Percentiles rank a stretch among this genome's conserved stretches.
These are phyloP conservation scores for Aspergillus sp. DNA, from an alignment of 2,329 filamentous ascomycete genomes.

Conservation along the genomic window DNA sequence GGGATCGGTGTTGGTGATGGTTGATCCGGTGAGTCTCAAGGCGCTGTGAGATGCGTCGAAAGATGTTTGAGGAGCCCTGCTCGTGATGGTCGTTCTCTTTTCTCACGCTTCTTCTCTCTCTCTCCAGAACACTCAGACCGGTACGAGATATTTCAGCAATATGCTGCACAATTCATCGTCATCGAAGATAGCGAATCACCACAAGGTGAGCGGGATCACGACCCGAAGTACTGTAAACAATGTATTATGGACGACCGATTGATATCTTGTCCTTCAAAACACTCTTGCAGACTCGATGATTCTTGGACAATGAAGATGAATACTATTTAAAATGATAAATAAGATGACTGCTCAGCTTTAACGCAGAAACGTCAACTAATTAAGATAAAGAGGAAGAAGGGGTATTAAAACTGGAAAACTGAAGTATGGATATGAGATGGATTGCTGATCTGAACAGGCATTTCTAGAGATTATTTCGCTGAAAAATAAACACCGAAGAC, in stretches of 20 bases:
- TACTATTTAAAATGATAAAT: no score
- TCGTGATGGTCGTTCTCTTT: neutral
- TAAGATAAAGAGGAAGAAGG: neutral
- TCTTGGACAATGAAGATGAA: no score
- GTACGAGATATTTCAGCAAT: neutral
- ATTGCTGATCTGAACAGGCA: neutral
- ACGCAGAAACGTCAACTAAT: neutral
- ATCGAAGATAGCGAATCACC: neutral
- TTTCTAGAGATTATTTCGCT: neutral
- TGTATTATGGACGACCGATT: neutral
- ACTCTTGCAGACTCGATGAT: neutral
- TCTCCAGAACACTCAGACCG: neutral
- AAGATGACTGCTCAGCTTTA: no score
- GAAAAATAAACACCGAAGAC: neutral
- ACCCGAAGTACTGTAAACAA: neutral
- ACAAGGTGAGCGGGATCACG: neutral
- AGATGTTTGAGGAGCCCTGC: neutral
- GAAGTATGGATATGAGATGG: neutral
- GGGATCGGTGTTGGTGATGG: conserved; percentile 2
- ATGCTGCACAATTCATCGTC: conserved; percentile 1
- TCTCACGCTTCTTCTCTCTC: neutral
- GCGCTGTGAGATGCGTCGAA: conserved; percentile 2
- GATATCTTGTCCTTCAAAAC: neutral
- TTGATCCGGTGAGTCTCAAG: conserved; percentile 2
- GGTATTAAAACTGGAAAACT: neutral